phyloP scores from a whole-genome alignment of 345 rosid genomes.

The Corchorus olitorius region DNA sequence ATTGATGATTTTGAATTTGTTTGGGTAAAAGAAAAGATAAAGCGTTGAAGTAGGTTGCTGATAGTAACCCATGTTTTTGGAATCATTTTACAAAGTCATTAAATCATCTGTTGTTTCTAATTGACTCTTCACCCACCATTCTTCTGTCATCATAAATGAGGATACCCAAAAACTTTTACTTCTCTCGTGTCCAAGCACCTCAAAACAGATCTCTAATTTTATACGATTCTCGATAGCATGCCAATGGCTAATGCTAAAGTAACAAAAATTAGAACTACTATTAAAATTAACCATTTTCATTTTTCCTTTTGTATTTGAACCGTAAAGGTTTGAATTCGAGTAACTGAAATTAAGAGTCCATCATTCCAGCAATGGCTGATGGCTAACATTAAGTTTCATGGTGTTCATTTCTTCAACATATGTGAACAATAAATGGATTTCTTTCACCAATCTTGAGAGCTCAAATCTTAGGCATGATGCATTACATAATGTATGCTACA shows the following conservation, averaged over 20 bases:
- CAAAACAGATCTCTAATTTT: not conserved
- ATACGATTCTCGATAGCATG: not conserved
- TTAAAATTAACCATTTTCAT: too few species aligned
- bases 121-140: not conserved
- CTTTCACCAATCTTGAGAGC: not conserved
- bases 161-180: not conserved
- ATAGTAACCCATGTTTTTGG: not conserved
- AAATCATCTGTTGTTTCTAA: not conserved
- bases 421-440: not conserved
- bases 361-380: too few species aligned
- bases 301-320: too few species aligned
- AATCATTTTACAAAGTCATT: slow-evolving; percentile 8
- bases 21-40: not conserved
- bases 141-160: not conserved
- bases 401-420: not conserved
- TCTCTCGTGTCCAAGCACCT: not conserved
- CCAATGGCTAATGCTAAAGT: too few species aligned
- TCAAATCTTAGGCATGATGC: too few species aligned
- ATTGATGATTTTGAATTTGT: not conserved
- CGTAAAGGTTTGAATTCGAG: too few species aligned
- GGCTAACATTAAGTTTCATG: not conserved
- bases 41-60: not conserved
- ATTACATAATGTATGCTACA: too few species aligned
- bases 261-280: too few species aligned
- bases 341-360: too few species aligned